Evolutionary conservation across 1,284 basidiomycete species (phyloP).

Genomic region (Phylloboletellus chloephorus): DNA sequence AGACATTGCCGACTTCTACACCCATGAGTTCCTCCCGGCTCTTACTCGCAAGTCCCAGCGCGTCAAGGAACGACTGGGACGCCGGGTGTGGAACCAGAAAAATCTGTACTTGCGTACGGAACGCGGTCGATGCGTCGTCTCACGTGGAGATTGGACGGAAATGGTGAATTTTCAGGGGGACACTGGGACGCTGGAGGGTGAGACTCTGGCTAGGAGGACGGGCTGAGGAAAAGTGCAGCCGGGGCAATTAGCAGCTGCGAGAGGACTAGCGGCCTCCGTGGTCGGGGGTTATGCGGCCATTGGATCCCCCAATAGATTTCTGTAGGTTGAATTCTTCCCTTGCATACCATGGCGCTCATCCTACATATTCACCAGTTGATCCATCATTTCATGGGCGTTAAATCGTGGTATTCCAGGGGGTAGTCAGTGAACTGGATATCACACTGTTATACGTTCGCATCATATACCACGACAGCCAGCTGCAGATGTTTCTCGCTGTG

Average conservation of each 20-base stretch:
- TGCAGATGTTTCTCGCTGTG: background rate
- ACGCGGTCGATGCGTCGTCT: slow-evolving; percentile 28
- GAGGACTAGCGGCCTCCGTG: slow-evolving; percentile 8
- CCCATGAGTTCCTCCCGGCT: slow-evolving; percentile 37
- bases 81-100: slow-evolving; percentile 60
- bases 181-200: slow-evolving; percentile 1
- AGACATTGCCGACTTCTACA: slow-evolving; percentile 42
- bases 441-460: slow-evolving; percentile 2
- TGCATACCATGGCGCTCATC: background rate
- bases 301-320: slow-evolving; percentile 17
- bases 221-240: background rate
- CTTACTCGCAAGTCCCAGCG: slow-evolving; percentile 51
- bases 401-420: background rate
- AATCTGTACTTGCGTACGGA: slow-evolving; percentile 46
- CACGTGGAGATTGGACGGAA: slow-evolving; percentile 34
- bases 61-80: slow-evolving; percentile 61
- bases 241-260: slow-evolving; percentile 2
- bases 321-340: slow-evolving; percentile 19
- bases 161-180: slow-evolving; percentile 33
- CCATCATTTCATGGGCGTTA: slow-evolving; percentile 23
- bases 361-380: slow-evolving; percentile 21
- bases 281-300: background rate
- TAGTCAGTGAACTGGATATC: slow-evolving; percentile 8
- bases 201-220: background rate
- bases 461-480: slow-evolving; percentile 1